Conservation (phyloP, 768 basidiomycete species). For the Tylopilus subfusipes region DNA sequence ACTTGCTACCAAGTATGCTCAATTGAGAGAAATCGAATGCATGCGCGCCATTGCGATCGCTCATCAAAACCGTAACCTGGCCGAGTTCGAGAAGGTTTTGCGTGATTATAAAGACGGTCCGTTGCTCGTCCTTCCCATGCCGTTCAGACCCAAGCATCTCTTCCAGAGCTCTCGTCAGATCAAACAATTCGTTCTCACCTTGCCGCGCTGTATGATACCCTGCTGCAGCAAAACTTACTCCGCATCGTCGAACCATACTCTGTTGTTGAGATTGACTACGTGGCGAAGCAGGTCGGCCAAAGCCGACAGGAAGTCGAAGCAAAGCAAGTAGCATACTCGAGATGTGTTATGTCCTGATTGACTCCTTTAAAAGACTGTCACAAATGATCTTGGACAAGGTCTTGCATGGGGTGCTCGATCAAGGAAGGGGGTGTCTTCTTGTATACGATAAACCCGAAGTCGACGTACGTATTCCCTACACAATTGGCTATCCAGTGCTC, state of each 20-base stretch:
- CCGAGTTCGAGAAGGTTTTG: slow-evolving; percentile 84
- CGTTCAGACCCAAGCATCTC: not conserved
- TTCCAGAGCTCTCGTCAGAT: slow-evolving; percentile 87
- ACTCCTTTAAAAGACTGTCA: slow-evolving; percentile 56
- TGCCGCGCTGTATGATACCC: slow-evolving; percentile 89
- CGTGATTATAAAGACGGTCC: slow-evolving; percentile 80
- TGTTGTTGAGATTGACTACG: slow-evolving; percentile 84
- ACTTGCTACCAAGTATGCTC: slow-evolving; percentile 82
- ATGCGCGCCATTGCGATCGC: slow-evolving; percentile 95
- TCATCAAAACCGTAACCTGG: slow-evolving; percentile 86
- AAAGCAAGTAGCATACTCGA: slow-evolving; percentile 54
- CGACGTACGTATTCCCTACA: slow-evolving; percentile 57
- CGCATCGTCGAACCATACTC: slow-evolving; percentile 96
- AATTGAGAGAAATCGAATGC: slow-evolving; percentile 85
- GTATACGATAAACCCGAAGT: slow-evolving; percentile 86
- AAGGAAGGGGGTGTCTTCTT: slow-evolving; percentile 86
- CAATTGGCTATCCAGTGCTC: not conserved
- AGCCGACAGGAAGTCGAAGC: slow-evolving; percentile 84
- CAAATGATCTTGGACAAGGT: slow-evolving; percentile 99
- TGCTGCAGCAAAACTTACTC: slow-evolving; percentile 92
- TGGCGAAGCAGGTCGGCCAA: slow-evolving; percentile 85
- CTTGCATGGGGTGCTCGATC: slow-evolving; percentile 93
- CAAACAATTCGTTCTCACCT: slow-evolving; percentile 95
- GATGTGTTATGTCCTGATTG: not conserved
- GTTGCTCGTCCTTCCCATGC: slow-evolving; percentile 9